Evolutionary conservation across 2,329 filamentous ascomycete genomes (phyloP).

Genomic region (Exserohilum rostratum): DNA sequence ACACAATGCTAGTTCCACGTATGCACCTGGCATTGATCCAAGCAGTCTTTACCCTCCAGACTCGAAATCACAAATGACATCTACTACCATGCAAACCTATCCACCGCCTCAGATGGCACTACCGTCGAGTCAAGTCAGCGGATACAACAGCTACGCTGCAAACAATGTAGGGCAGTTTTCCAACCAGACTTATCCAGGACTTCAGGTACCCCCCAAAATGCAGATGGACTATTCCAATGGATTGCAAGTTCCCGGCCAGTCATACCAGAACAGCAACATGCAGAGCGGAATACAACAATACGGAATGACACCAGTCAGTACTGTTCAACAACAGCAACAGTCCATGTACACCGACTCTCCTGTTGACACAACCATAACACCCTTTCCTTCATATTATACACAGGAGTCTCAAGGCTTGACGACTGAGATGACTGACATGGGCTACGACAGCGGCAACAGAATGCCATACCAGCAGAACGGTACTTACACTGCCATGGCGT

Average conservation of each 20-base stretch:
- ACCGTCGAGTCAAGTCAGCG: slow-evolving; percentile 24
- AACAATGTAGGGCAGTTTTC: slow-evolving; percentile 27
- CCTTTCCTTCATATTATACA: slow-evolving; percentile 41
- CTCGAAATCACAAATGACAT: slow-evolving; percentile 22
- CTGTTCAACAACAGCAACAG: slow-evolving; percentile 37
- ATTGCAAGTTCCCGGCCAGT: slow-evolving; percentile 35
- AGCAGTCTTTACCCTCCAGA: slow-evolving; percentile 36
- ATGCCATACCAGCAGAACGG: slow-evolving; percentile 40
- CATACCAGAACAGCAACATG: slow-evolving; percentile 35
- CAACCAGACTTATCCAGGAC: slow-evolving; percentile 44
- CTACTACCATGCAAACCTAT: slow-evolving; percentile 47
- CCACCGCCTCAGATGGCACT: slow-evolving; percentile 45
- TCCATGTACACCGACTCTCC: slow-evolving; percentile 46
- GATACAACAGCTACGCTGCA: slow-evolving; percentile 29
- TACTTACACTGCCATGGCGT: slow-evolving; percentile 43
- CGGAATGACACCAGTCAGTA: slow-evolving; percentile 38
- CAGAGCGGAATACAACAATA: slow-evolving; percentile 32
- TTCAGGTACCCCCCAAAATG: slow-evolving; percentile 38
- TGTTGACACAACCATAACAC: slow-evolving; percentile 39
- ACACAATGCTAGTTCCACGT: slow-evolving; percentile 37
- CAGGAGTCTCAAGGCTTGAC: slow-evolving; percentile 38
- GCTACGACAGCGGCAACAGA: slow-evolving; percentile 33
- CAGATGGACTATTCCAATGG: slow-evolving; percentile 39
- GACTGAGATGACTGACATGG: slow-evolving; percentile 29
- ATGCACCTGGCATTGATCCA: slow-evolving; percentile 42